Base-by-base conservation (phyloP, 371 early-diverging fungal genomes). In the Massospora cicadina region DNA sequence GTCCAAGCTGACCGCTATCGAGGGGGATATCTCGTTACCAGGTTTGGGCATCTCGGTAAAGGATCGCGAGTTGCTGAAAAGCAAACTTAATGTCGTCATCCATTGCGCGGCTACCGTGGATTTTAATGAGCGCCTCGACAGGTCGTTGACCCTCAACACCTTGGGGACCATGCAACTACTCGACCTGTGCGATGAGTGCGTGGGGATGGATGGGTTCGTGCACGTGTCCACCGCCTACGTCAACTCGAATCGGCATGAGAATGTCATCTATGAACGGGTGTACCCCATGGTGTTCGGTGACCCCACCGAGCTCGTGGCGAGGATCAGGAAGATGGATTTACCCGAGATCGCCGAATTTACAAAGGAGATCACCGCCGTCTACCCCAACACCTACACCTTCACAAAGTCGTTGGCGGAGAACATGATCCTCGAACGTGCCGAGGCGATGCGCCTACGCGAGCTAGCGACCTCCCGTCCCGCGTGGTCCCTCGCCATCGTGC, bases 31-130 rank as follows among this genome's bases (percentile, higher is more conserved):
- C 1, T 72, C 77, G 0, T 59, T 74, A 10, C 74, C 75, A 3
- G 70, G 67, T 3, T 69, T 83, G 21, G 83, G 79, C 0, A 68
- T 83, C 10, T 71, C 78, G 2, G 73, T 72, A 7, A 55, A 68
- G 1, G 78, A 81, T 68, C 63, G 74, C 23, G 70, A 68, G 12
- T 68, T 73, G 57, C 59, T 83, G 12, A 71, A 70, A 3, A 72
- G 71, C 7, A 67, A 83, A 43, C 69, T 72, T 0, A 75, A 75
- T 54, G 58, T 80, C 12, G 72, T 83, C 23, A 72, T 79, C 53
- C 78, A 83, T 58, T 80, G 83, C 66, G 81, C 79, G 30, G 83
- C 75, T 23, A 76, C 72, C 26, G 74, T 79, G 24, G 80, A 80
- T 62, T 78, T 79, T 54, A 77, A 75, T 58, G 80, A 79, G 55